phyloP scores from a whole-genome alignment of 2,329 filamentous ascomycete species.

The Aspergillus ruber region DNA sequence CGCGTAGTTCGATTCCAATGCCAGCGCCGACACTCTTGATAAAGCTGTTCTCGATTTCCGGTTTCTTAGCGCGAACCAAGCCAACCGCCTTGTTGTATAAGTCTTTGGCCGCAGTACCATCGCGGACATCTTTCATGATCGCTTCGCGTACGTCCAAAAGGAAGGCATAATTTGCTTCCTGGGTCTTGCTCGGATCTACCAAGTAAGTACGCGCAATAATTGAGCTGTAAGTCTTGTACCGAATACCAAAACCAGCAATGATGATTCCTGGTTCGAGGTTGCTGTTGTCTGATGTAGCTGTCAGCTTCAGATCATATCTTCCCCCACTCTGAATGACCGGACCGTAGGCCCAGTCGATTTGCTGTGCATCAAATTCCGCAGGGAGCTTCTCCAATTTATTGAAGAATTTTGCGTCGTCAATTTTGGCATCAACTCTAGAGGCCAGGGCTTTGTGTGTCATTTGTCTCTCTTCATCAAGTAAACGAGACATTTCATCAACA shows the following conservation, averaged over 20 bases:
- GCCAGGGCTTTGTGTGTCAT: conserved; percentile 82
- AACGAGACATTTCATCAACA: conserved; percentile 94
- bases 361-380: conserved; percentile 74
- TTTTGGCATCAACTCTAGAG: conserved; percentile 82
- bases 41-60: conserved; percentile 91
- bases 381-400: conserved; percentile 75
- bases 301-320: conserved; percentile 83
- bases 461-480: conserved; percentile 94
- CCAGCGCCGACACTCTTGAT: conserved; percentile 86
- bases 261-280: conserved; percentile 88
- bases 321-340: conserved; percentile 92
- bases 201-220: conserved; percentile 89
- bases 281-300: conserved; percentile 71
- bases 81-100: conserved; percentile 81
- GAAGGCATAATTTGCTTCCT: conserved; percentile 90
- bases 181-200: conserved; percentile 92
- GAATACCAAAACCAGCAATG: conserved; percentile 80
- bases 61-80: conserved; percentile 81
- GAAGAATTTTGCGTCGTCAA: conserved; percentile 93
- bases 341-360: conserved; percentile 90
- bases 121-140: conserved; percentile 84
- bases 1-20: conserved; percentile 86
- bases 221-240: conserved; percentile 94
- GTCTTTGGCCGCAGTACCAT: conserved; percentile 80
- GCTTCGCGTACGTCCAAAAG: conserved; percentile 76